phyloP scores from a whole-genome alignment of 1,284 basidiomycete species.

The Sporisorium sorghi region DNA sequence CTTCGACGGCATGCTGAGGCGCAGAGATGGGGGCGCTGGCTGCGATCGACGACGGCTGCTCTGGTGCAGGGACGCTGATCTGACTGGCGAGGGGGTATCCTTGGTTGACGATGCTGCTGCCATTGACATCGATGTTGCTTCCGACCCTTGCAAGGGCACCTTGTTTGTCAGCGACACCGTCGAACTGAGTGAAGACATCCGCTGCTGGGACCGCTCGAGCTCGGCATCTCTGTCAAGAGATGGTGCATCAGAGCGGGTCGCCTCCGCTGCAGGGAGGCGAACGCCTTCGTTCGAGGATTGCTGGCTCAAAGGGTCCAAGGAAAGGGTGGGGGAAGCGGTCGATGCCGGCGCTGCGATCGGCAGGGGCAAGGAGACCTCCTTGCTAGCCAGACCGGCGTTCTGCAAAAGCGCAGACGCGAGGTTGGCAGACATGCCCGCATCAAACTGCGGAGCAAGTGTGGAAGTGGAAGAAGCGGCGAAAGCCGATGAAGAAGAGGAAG shows the following conservation, averaged over 20 bases:
- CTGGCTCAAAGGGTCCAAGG: slow-evolving; percentile 27
- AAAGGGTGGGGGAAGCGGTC: slow-evolving; percentile 44
- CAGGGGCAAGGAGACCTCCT: slow-evolving; percentile 35
- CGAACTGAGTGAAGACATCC: slow-evolving; percentile 54
- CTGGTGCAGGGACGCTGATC: slow-evolving; percentile 28
- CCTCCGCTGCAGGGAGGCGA: slow-evolving; percentile 69
- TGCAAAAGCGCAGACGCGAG: slow-evolving; percentile 34
- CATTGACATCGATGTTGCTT: slow-evolving; percentile 51
- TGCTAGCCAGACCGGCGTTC: slow-evolving; percentile 29
- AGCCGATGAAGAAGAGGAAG: slow-evolving; percentile 24
- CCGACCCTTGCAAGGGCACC: slow-evolving; percentile 22
- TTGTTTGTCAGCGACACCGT: slow-evolving; percentile 26
- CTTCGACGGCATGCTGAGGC: slow-evolving; percentile 40
- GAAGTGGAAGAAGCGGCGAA: slow-evolving; percentile 31
- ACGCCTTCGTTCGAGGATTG: slow-evolving; percentile 52
- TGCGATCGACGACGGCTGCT: slow-evolving; percentile 44
- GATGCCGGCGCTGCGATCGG: slow-evolving; percentile 60
- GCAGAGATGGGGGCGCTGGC: slow-evolving; percentile 28
- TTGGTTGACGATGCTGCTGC: slow-evolving; percentile 60
- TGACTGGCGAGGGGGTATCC: slow-evolving; percentile 33
- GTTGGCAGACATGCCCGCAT: slow-evolving; percentile 32
- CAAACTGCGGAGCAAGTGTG: slow-evolving; percentile 27
- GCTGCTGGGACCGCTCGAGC: slow-evolving; percentile 63
- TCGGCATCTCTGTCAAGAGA: slow-evolving; percentile 36
- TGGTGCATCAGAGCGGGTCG: slow-evolving; percentile 56